Evolutionary conservation across 139 green algal species (phyloP).

Genomic region (Protoeuglena noctilucae): DNA sequence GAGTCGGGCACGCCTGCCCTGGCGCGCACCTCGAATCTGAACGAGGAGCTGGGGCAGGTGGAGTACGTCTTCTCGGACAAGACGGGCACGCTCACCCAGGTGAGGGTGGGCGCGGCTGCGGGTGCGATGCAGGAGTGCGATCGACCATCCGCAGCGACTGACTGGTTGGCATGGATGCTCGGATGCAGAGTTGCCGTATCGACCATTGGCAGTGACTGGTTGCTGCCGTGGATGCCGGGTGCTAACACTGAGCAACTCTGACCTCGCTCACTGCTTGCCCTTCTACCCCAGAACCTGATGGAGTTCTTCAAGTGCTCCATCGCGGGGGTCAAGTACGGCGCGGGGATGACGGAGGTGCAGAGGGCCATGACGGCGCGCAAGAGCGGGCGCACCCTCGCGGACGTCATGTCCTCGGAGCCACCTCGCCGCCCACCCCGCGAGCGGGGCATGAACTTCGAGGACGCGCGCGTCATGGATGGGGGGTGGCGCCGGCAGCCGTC

Average conservation of each 20-base stretch:
- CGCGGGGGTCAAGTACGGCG: conserved; percentile 60
- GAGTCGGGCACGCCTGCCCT: conserved; percentile 20
- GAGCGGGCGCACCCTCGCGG: conserved; percentile 1
- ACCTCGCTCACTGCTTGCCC: no score
- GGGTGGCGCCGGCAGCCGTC: conserved; percentile 33
- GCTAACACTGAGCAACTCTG: no score
- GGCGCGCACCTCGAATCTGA: conserved; percentile 26
- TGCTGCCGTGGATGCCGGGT: no score
- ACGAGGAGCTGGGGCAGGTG: conserved; percentile 33
- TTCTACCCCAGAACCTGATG: conserved; percentile 52
- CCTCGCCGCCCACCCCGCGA: background rate
- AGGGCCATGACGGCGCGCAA: conserved; percentile 6
- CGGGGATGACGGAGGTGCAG: conserved; percentile 76
- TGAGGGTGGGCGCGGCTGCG: no score
- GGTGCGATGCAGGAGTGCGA: no score
- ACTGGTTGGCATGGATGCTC: no score
- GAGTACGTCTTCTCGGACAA: conserved; percentile 31
- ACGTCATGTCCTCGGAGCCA: background rate
- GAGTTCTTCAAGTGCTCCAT: conserved; percentile 88
- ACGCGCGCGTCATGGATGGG: conserved; percentile 46
- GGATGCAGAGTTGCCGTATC: no score
- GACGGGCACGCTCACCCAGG: conserved; percentile 19
- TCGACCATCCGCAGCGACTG: no score
- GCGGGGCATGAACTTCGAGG: conserved; percentile 57
- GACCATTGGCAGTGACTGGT: no score